A percentile compares a stretch with the other conserved stretches of the same genome.
These are phyloP conservation scores for Neofusicoccum umdonicola DNA, from an alignment of 2,329 filamentous ascomycete genomes.

Conservation along the genomic window DNA sequence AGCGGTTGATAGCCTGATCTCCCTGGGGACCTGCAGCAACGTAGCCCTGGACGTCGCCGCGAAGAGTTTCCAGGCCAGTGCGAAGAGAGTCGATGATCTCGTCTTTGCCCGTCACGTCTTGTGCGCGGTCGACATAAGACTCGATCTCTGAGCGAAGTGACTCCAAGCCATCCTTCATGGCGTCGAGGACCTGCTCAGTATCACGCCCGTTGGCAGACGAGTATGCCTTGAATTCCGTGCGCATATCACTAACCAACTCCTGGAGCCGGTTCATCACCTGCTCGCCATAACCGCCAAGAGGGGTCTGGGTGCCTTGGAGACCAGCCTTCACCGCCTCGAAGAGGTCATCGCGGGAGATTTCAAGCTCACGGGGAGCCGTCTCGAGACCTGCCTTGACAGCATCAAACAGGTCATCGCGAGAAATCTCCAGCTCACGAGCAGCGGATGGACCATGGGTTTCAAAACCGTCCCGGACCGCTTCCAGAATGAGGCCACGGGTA, in stretches of 20 bases:
- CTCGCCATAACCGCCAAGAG: slow-evolving; percentile 53
- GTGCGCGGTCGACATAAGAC: slow-evolving; percentile 70
- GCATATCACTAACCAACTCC: slow-evolving; percentile 60
- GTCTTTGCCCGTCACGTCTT: slow-evolving; percentile 68
- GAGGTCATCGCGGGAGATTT: slow-evolving; percentile 50
- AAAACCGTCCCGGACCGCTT: slow-evolving; percentile 60
- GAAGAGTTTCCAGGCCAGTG: slow-evolving; percentile 63
- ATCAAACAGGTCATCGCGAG: slow-evolving; percentile 54
- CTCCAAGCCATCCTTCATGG: slow-evolving; percentile 83
- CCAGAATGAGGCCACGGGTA: slow-evolving; percentile 55
- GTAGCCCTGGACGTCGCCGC: slow-evolving; percentile 58
- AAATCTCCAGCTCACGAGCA: slow-evolving; percentile 46
- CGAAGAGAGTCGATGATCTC: slow-evolving; percentile 72
- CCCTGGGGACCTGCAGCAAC: slow-evolving; percentile 43
- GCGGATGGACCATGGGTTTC: slow-evolving; percentile 42
- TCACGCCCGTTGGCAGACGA: slow-evolving; percentile 75
- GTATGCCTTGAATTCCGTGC: slow-evolving; percentile 70
- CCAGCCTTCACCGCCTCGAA: slow-evolving; percentile 57
- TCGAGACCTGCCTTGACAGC: slow-evolving; percentile 45
- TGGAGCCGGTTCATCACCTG: slow-evolving; percentile 61
- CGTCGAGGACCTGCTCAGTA: slow-evolving; percentile 84
- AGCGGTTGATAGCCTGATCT: slow-evolving; percentile 40
- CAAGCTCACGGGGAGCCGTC: slow-evolving; percentile 33
- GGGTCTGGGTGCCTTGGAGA: slow-evolving; percentile 43
- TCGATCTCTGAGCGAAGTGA: slow-evolving; percentile 78